Percentiles rank a stretch among this genome's conserved stretches.
Conservation (phyloP, 768 basidiomycete species). For the Leccinum rimulosum region DNA sequence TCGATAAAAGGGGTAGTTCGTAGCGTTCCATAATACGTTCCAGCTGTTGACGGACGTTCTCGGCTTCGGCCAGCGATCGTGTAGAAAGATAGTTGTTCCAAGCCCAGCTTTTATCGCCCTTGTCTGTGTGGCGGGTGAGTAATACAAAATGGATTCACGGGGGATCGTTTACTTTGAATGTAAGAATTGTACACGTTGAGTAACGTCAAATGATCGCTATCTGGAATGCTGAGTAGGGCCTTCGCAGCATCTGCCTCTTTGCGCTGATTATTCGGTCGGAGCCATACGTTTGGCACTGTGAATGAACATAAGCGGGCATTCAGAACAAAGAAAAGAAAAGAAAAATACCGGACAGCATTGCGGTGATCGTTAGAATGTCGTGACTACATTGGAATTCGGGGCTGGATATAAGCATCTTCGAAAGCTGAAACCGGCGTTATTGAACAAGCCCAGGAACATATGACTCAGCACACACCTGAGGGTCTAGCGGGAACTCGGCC, state of each 20-base stretch:
- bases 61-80: conserved; percentile 83
- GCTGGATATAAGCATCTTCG: conserved; percentile 92
- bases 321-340: no score
- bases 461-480: conserved; percentile 58
- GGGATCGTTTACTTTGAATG: conserved; percentile 58
- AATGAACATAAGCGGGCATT: not conserved
- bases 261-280: conserved; percentile 83
- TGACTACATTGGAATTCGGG: conserved; percentile 96
- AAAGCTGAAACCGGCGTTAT: conserved; percentile 42
- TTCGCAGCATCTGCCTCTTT: conserved; percentile 94
- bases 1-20: conserved; percentile 73
- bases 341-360: conserved; percentile 99
- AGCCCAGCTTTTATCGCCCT: conserved; percentile 81
- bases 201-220: conserved; percentile 94
- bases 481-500: conserved; percentile 99
- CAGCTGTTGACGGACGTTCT: conserved; percentile 89
- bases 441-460: not conserved
- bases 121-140: conserved; percentile 43
- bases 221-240: conserved; percentile 82
- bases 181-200: conserved; percentile 97
- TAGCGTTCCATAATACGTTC: conserved; percentile 89
- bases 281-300: conserved; percentile 86
- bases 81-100: conserved; percentile 87
- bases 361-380: conserved; percentile 91
- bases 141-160: not conserved